Base-by-base conservation (phyloP, 2,329 filamentous ascomycete genomes). In the Alternaria viburni region DNA sequence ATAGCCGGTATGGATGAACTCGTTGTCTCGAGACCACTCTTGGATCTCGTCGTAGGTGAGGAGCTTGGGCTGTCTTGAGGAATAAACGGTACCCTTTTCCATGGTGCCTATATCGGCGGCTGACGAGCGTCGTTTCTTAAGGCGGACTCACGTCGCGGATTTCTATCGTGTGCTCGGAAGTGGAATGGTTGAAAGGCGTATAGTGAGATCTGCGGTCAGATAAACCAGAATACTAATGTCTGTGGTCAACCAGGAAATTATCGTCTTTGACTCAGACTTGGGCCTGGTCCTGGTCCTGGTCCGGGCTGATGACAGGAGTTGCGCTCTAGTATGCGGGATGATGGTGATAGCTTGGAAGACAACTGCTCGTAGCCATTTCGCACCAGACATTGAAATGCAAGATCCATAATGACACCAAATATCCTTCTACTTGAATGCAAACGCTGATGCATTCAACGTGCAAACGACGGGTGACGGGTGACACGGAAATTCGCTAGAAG, bases 311-410 rank as follows among this genome's bases (percentile, higher is more conserved):
- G 1, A 36, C 10, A 36, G 32, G n/a, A 36, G 15, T n/a, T 36
- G 0, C 3, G 3, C 15, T 36, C 15, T 5, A 1, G 32, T 36
- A 3, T 36, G 32, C 8, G 32, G 32, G 32, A 36, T 36, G 32
- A 36, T 36, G 32, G 7, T 2, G 7, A n/a, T 36, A 5, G 8
- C 4, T 2, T 9, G 15, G 0, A 10, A 8, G 15, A 5, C 1
- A n/a, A n/a, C 5, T 5, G 8, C 32, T 36, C 32, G 15, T 36
- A 36, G 32, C 32, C 32, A 5, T 36, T n/a, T n/a, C 0, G 32
- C 8, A 36, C 15, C 0, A 36, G 0, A 3, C 0, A n/a, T 36
- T n/a, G 13, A 4, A n/a, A 0, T n/a, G 8, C 5, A 15, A 3
- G 15, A 0, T 36, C 15, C 32, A 36, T 36, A n/a, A n/a, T 4